A percentile compares a stretch with the other conserved stretches of the same genome.
phyloP scores from a whole-genome alignment of 441 rosid genomes.

The Jatropha multifida region DNA sequence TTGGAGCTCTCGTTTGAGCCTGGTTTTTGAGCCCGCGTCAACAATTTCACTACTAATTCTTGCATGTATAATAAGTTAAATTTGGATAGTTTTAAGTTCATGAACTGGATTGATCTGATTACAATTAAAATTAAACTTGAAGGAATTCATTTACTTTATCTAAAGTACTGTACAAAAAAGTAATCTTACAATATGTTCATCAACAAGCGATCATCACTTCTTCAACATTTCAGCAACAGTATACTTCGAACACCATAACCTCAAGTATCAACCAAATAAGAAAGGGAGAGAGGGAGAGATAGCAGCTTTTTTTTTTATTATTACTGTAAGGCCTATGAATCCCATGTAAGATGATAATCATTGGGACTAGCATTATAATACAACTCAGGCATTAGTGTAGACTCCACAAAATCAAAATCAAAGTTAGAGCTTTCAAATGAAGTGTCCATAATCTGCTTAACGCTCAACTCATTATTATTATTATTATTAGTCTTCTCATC shows the following conservation, averaged over 20 bases:
- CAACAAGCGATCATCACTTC: background rate
- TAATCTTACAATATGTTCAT: background rate
- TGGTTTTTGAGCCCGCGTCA: no score
- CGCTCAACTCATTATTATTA: conserved; percentile 3
- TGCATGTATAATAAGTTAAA: no score
- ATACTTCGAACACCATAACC: background rate
- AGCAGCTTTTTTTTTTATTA: background rate
- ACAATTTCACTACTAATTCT: no score
- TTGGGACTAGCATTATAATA: conserved; percentile 27
- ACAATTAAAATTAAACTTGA: no score
- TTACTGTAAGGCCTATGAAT: conserved; percentile 11
- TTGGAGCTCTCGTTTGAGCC: no score
- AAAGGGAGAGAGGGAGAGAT: background rate
- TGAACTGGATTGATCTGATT: no score
- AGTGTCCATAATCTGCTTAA: conserved; percentile 15
- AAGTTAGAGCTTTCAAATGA: conserved; percentile 27
- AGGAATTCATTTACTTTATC: no score
- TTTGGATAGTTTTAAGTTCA: no score
- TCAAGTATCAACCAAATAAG: background rate
- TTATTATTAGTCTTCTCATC: conserved; percentile 11
- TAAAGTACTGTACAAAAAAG: background rate
- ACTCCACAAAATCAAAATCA: conserved; percentile 35
- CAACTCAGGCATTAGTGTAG: conserved; percentile 26
- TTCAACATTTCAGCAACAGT: background rate
- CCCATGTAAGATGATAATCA: conserved; percentile 43